These are phyloP conservation scores for Saccharomyces hybrid DNA, from an alignment of 1,139 yeast genomes.

Conservation along the genomic window DNA sequence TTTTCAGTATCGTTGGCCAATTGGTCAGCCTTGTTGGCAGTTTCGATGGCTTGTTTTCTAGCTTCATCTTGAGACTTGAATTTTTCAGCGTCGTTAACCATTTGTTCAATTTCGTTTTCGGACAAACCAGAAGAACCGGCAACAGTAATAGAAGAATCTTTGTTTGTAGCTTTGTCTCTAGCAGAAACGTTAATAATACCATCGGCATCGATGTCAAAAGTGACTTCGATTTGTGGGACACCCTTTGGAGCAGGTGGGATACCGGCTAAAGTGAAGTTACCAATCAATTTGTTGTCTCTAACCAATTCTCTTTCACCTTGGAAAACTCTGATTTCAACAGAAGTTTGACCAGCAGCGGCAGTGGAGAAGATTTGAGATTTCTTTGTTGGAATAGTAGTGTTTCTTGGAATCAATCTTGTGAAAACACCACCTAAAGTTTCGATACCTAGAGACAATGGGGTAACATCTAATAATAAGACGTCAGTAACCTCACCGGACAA, in stretches of 20 bases:
- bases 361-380: constrained; percentile 95
- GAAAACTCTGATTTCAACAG: constrained; percentile 86
- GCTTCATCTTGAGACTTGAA: constrained; percentile 83
- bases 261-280: constrained; percentile 89
- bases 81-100: constrained; percentile 92
- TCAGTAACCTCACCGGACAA: constrained; percentile 85
- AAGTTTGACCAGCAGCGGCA: constrained; percentile 92
- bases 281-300: constrained; percentile 88
- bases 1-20: constrained; percentile 90
- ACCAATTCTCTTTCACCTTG: constrained; percentile 97
- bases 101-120: constrained; percentile 83
- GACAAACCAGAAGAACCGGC: constrained; percentile 95
- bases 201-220: constrained; percentile 89
- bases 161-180: constrained; percentile 93
- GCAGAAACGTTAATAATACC: constrained; percentile 93
- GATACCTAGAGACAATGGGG: constrained; percentile 90
- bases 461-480: constrained; percentile 78
- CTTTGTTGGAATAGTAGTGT: constrained; percentile 92
- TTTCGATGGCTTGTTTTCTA: constrained; percentile 70
- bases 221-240: constrained; percentile 93
- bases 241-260: constrained; percentile 98
- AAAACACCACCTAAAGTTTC: constrained; percentile 97
- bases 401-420: constrained; percentile 93
- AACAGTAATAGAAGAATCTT: constrained; percentile 86
- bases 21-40: constrained; percentile 72